Evolutionary conservation across 257 asterid species (phyloP).

Genomic region (Ilex aquifolium): DNA sequence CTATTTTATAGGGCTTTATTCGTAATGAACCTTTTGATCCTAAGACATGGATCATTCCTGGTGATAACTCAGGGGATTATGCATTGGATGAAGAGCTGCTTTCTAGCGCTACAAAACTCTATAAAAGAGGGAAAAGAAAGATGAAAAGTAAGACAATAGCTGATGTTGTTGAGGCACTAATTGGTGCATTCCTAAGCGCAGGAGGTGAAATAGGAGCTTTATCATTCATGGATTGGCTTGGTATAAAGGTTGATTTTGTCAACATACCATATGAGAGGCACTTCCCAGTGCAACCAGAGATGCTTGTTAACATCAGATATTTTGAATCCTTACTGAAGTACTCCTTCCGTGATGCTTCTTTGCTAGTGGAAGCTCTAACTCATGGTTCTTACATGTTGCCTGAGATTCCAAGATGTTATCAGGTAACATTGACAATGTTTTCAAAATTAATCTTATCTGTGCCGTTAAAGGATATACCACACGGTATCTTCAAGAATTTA

Average conservation of each 20-base stretch:
- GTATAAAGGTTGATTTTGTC: slow-evolving; percentile 38
- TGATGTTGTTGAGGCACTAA: slow-evolving; percentile 80
- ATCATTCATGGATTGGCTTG: slow-evolving; percentile 72
- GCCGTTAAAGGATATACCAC: too few species aligned
- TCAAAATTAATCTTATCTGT: background rate
- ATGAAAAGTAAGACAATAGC: slow-evolving; percentile 56
- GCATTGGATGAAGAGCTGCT: slow-evolving; percentile 27
- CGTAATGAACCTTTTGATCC: slow-evolving; percentile 68
- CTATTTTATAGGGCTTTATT: slow-evolving; percentile 59
- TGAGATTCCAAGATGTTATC: slow-evolving; percentile 82
- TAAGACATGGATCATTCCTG: slow-evolving; percentile 64
- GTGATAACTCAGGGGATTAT: slow-evolving; percentile 26
- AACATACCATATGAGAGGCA: slow-evolving; percentile 37
- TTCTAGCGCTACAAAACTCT: slow-evolving; percentile 28
- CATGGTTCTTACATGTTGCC: slow-evolving; percentile 93
- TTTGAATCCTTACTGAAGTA: slow-evolving; percentile 53
- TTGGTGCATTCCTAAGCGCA: slow-evolving; percentile 68
- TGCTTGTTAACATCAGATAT: slow-evolving; percentile 31
- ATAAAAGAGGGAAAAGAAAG: slow-evolving; percentile 20
- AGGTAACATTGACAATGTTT: slow-evolving; percentile 33
- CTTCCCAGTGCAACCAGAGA: slow-evolving; percentile 36
- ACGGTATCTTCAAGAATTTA: too few species aligned
- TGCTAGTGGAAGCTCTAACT: slow-evolving; percentile 77
- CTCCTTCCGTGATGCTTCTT: slow-evolving; percentile 51
- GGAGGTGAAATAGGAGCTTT: slow-evolving; percentile 69